Evolutionary conservation across 2,329 filamentous ascomycete species (phyloP).

Genomic region (Seiridium unicorne): DNA sequence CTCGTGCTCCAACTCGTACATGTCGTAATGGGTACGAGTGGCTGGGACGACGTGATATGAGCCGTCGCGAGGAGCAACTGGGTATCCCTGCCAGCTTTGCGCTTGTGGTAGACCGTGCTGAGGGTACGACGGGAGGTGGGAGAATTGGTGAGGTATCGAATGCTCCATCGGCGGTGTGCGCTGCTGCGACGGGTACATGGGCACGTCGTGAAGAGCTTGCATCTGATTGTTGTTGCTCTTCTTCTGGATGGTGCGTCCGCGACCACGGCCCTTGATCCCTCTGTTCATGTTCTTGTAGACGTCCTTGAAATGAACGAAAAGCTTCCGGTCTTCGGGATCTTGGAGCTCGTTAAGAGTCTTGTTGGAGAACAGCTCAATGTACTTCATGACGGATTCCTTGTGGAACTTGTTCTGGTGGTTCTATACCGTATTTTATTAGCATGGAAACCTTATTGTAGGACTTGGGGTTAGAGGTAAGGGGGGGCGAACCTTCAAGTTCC

Average conservation of each 20-base stretch:
- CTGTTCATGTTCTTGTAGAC: conserved; percentile 99
- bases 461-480: too few species aligned
- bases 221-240: not conserved
- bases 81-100: not conserved
- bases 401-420: conserved; percentile 92
- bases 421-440: not conserved
- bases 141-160: conserved; percentile 24
- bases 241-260: conserved; percentile 65
- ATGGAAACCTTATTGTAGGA: too few species aligned
- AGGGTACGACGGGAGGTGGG: conserved; percentile 26
- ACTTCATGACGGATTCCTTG: conserved; percentile 64
- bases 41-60: conserved; percentile 11
- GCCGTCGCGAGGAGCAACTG: conserved; percentile 6
- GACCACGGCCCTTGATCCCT: conserved; percentile 93
- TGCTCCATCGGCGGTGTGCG: conserved; percentile 13
- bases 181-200: conserved; percentile 16
- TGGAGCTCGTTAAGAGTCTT: conserved; percentile 62
- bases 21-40: conserved; percentile 36
- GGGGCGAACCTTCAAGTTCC: conserved; percentile 77
- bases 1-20: conserved; percentile 45
- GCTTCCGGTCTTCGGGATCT: conserved; percentile 71
- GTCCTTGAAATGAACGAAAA: conserved; percentile 54
- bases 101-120: conserved; percentile 1
- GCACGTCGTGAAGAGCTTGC: not conserved
- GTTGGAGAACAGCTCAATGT: conserved; percentile 70